Percentiles rank a stretch among this genome's conserved stretches.
phyloP scores from a whole-genome alignment of 2,329 filamentous ascomycete genomes.

The Tolypocladium pustulatum region DNA sequence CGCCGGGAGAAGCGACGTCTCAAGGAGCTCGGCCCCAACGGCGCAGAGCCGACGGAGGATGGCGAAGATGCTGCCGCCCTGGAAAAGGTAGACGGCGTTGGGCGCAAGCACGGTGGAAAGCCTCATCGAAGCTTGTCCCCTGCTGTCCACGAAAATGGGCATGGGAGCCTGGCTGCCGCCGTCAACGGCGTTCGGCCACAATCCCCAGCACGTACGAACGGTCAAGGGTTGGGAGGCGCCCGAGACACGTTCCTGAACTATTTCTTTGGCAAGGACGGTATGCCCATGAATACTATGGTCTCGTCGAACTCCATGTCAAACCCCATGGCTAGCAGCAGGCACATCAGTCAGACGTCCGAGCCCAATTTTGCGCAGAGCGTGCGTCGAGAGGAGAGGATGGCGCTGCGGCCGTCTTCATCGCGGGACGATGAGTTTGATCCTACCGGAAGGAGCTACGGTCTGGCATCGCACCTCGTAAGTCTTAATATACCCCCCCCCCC shows the following conservation, averaged over 20 bases:
- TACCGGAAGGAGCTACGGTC: constrained; percentile 24
- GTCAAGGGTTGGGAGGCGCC: constrained; percentile 49
- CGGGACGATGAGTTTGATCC: constrained; percentile 33
- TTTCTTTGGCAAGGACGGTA: constrained; percentile 94
- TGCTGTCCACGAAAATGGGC: constrained; percentile 58
- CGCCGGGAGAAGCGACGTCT: constrained; percentile 73
- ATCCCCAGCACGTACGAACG: constrained; percentile 44
- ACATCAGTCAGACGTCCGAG: constrained; percentile 70
- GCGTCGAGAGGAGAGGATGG: constrained; percentile 53
- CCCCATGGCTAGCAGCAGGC: constrained; percentile 33
- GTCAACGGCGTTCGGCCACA: constrained; percentile 47
- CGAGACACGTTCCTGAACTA: constrained; percentile 95
- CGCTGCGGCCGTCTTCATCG: constrained; percentile 38
- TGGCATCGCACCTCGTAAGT: constrained; percentile 51
- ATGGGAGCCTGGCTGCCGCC: constrained; percentile 48
- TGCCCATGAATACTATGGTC: constrained; percentile 27
- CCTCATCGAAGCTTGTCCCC: constrained; percentile 73
- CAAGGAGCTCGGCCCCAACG: constrained; percentile 79
- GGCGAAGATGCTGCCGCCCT: constrained; percentile 38
- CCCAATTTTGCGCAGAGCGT: constrained; percentile 77
- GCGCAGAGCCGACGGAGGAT: constrained; percentile 59
- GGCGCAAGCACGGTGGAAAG: constrained; percentile 21
- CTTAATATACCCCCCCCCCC: neutral
- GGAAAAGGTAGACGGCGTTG: constrained; percentile 44
- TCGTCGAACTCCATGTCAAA: constrained; percentile 22